phyloP scores from a whole-genome alignment of 208 protist species.

The Trypanosoma theileri region DNA sequence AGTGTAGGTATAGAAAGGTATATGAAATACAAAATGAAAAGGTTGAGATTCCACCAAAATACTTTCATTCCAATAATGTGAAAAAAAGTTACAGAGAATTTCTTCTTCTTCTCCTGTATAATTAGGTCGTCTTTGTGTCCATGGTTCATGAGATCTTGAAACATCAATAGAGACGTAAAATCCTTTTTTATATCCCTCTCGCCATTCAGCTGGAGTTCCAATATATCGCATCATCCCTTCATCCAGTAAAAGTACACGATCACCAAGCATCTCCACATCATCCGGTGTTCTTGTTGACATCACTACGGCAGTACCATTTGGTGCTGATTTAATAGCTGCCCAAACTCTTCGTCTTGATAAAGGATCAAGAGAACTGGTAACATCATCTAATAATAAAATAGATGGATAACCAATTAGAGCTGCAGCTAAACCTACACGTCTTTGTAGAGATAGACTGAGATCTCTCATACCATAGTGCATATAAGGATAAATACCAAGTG shows the following conservation, averaged over 20 bases:
- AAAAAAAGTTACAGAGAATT: constrained; percentile 7
- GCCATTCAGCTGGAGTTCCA: constrained; percentile 31
- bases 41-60: constrained; percentile 11
- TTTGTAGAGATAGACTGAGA: constrained; percentile 11
- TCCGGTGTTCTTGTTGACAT: constrained; percentile 52
- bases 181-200: constrained; percentile 5
- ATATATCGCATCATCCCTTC: constrained; percentile 51
- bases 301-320: constrained; percentile 30
- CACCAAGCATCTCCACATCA: constrained; percentile 46
- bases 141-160: neutral
- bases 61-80: constrained; percentile 15
- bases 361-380: constrained; percentile 41
- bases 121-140: neutral
- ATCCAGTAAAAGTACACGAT: constrained; percentile 43
- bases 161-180: constrained; percentile 21
- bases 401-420: constrained; percentile 44
- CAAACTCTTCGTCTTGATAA: constrained; percentile 37
- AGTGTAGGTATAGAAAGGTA: neutral
- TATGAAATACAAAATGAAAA: constrained; percentile 23
- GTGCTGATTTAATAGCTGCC: constrained; percentile 22
- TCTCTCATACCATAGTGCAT: constrained; percentile 8
- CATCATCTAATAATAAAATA: constrained; percentile 51
- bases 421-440: constrained; percentile 31
- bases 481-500: constrained; percentile 20
- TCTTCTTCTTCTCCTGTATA: neutral